These are phyloP conservation scores for Cerrena zonata DNA, from an alignment of 1,284 basidiomycete genomes.

Conservation along the genomic window DNA sequence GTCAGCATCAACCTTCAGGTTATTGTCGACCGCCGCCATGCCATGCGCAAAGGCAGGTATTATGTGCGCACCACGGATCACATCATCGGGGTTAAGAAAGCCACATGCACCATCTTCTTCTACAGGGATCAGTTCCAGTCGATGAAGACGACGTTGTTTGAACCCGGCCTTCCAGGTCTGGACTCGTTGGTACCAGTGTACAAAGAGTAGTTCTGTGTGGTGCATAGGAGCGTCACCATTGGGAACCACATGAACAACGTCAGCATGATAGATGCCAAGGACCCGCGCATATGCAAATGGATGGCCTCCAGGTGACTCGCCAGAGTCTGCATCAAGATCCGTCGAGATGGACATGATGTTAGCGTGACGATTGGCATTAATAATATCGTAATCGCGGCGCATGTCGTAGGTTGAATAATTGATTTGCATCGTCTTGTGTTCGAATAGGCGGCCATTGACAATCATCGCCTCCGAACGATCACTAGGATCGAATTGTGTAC, in stretches of 20 bases:
- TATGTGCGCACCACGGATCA: too few species aligned
- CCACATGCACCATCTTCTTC: slow-evolving; percentile 15
- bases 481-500: neutral
- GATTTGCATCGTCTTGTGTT: slow-evolving; percentile 16
- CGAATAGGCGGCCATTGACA: slow-evolving; percentile 15
- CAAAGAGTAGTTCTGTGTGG: slow-evolving; percentile 25
- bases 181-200: slow-evolving; percentile 23
- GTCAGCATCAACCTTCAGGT: too few species aligned
- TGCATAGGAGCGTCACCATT: slow-evolving; percentile 11
- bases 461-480: slow-evolving; percentile 8
- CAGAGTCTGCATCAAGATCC: neutral
- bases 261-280: slow-evolving; percentile 1
- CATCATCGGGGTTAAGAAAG: slow-evolving; percentile 25
- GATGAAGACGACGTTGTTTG: slow-evolving; percentile 14
- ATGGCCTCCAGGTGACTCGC: neutral
- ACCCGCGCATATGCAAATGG: slow-evolving; percentile 1
- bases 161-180: slow-evolving; percentile 9
- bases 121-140: slow-evolving; percentile 18
- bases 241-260: neutral
- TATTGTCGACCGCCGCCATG: too few species aligned
- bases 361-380: slow-evolving; percentile 24
- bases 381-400: slow-evolving; percentile 23
- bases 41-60: too few species aligned
- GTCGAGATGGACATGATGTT: neutral
- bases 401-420: slow-evolving; percentile 28